A percentile compares a stretch with the other conserved stretches of the same genome.
These are phyloP conservation scores for Pestalotiopsis fici DNA, from an alignment of 2,329 filamentous ascomycete species.

Conservation along the genomic window DNA sequence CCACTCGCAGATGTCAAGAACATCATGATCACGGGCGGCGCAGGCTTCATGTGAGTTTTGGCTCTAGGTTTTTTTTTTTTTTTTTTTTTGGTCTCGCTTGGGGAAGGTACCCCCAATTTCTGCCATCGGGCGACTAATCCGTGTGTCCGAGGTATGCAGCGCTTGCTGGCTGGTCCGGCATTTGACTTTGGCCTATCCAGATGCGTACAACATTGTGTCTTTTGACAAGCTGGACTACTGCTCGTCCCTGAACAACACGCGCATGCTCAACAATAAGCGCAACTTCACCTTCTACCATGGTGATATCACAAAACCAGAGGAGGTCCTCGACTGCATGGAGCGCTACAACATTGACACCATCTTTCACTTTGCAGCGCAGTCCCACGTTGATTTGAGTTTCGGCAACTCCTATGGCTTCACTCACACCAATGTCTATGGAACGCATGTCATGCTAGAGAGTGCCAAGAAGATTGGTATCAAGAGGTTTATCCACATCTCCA, in stretches of 20 bases:
- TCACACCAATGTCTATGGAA: constrained; percentile 79
- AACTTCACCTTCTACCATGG: constrained; percentile 83
- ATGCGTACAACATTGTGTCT: constrained; percentile 76
- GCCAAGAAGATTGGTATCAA: constrained; percentile 71
- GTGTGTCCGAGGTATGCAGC: constrained; percentile 39
- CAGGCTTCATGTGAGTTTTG: constrained; percentile 77
- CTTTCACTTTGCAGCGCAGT: constrained; percentile 84
- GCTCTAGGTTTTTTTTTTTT: too few species aligned
- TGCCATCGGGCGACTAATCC: neutral
- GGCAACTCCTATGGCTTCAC: constrained; percentile 82
- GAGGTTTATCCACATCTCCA: constrained; percentile 80
- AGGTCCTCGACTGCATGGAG: constrained; percentile 72
- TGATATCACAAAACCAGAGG: constrained; percentile 70
- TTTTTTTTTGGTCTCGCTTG: too few species aligned
- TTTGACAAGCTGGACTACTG: constrained; percentile 88
- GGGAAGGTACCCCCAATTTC: neutral
- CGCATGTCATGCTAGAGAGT: constrained; percentile 79
- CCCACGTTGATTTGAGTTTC: constrained; percentile 81
- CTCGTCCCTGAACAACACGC: constrained; percentile 77
- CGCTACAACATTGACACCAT: constrained; percentile 76
- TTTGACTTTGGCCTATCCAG: constrained; percentile 71
- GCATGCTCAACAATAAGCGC: constrained; percentile 62
- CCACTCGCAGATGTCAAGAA: constrained; percentile 71
- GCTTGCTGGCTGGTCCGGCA: constrained; percentile 84
- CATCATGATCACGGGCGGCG: constrained; percentile 82